Base-by-base conservation (phyloP, 1,284 basidiomycete genomes). In the Mycena sp. region DNA sequence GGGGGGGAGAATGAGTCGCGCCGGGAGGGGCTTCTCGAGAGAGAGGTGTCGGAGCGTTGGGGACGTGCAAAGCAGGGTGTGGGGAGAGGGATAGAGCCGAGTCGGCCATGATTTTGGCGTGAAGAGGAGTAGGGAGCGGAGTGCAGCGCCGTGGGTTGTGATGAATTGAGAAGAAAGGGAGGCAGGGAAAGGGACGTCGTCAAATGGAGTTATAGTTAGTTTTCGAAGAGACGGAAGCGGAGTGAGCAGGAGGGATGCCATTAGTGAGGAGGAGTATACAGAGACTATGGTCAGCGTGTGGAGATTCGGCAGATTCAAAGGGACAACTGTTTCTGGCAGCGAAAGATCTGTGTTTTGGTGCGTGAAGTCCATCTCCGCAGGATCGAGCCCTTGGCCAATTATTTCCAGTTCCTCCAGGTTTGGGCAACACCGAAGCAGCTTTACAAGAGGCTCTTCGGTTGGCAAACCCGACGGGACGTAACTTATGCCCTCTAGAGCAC, bases 101-200 rank as follows among this genome's bases (percentile, higher is more conserved):
- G 85, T 86, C 1, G 90, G 92, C 88, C 90, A 93, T 41, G 84
- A 83, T 69, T 90, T 89, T 0, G 87, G 87, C 1, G 89, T 89
- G 50, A 87, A 85, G 54, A 94, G 81, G 35, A 89, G 83, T 2
- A 95, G 81, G 0, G 88, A 89, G 10, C 78, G 80, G 48, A 95
- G 82, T 12, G 76, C 76, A 35, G 71, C 57, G 1, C 93, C 93
- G 69, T 95, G 93, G 1, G 76, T 74, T 2, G 78, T 71, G 51
- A 94, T 88, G 69, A 96, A 86, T 19, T 78, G 78, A 1, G 86
- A 83, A 7, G 86, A 83, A 28, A 88, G 81, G 1, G 90, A 85
- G 14, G 76, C 72, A 14, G 88, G 32, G 32, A 9, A 35, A 14
- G 32, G 85, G 14, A 87, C 70, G 66, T 91, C 89, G 61, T 89